phyloP scores from a whole-genome alignment of 1,284 basidiomycete genomes.

The Meira miltonrushii region DNA sequence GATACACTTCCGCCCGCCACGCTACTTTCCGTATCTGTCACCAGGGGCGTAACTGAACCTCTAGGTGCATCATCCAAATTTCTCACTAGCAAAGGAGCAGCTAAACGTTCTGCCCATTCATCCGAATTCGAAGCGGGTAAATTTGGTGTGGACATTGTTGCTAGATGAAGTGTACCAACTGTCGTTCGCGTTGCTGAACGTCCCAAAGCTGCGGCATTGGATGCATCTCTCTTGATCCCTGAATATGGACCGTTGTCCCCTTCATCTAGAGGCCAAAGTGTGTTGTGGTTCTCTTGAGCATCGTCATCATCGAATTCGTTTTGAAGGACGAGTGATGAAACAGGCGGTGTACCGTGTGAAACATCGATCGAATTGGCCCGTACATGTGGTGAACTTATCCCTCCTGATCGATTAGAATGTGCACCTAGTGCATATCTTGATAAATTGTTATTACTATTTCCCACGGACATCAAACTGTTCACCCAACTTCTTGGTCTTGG shows the following conservation, averaged over 20 bases:
- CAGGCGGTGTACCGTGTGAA: conserved; percentile 15
- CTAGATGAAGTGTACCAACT: not conserved
- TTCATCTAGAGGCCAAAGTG: too few relatives aligned
- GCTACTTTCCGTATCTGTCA: not conserved
- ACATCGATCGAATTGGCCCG: conserved; percentile 21
- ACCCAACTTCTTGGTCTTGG: conserved; percentile 27
- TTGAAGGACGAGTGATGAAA: conserved; percentile 6
- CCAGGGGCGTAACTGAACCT: conserved; percentile 23
- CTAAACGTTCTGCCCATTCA: not conserved
- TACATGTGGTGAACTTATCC: not conserved
- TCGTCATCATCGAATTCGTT: conserved; percentile 2
- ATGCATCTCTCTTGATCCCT: conserved; percentile 1
- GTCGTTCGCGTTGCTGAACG: conserved; percentile 19
- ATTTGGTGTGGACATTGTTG: conserved; percentile 4
- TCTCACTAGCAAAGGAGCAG: conserved; percentile 23
- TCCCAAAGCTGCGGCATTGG: conserved; percentile 20
- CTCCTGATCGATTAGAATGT: not conserved
- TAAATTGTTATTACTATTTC: conserved; percentile 11
- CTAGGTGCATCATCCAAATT: conserved; percentile 35
- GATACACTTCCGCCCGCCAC: conserved; percentile 8
- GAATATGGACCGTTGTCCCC: not conserved
- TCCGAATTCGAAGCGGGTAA: not conserved
- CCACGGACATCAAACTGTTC: conserved; percentile 21
- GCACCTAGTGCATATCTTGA: conserved; percentile 13
- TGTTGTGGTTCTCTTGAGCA: not conserved